Evolutionary conservation across 2,329 filamentous ascomycete species (phyloP).

Genomic region (Nannizzia gypsea): DNA sequence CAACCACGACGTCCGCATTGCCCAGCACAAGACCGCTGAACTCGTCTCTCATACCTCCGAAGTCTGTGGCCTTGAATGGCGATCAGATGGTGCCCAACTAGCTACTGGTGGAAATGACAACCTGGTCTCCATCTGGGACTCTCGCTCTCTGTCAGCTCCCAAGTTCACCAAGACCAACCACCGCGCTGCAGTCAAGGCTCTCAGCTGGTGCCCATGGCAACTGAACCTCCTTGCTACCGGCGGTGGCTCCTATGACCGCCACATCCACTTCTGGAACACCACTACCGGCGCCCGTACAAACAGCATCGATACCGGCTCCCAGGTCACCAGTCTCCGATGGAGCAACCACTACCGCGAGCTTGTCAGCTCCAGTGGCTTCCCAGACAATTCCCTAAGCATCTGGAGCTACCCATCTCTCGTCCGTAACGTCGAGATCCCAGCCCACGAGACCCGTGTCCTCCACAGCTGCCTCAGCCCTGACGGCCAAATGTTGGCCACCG

Average conservation of each 20-base stretch:
- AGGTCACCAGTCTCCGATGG: slow-evolving; percentile 94
- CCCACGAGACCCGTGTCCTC: slow-evolving; percentile 89
- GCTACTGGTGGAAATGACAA: slow-evolving; percentile 98
- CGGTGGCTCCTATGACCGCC: slow-evolving; percentile 88
- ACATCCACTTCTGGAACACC: slow-evolving; percentile 99
- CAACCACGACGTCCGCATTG: slow-evolving; percentile 97
- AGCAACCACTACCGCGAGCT: slow-evolving; percentile 96
- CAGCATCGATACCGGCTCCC: slow-evolving; percentile 96
- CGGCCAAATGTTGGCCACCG: slow-evolving; percentile 94
- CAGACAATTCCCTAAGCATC: slow-evolving; percentile 97
- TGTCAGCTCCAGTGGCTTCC: slow-evolving; percentile 92
- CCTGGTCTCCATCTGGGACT: slow-evolving; percentile 97
- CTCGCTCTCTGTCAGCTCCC: slow-evolving; percentile 78
- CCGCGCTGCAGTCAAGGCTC: slow-evolving; percentile 94
- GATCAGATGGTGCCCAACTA: slow-evolving; percentile 88
- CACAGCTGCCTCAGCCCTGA: slow-evolving; percentile 96
- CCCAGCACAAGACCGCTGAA: slow-evolving; percentile 95
- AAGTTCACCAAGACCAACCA: slow-evolving; percentile 99
- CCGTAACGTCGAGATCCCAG: slow-evolving; percentile 94
- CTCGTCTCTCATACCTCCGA: slow-evolving; percentile 95
- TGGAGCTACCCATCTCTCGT: slow-evolving; percentile 98
- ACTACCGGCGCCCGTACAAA: slow-evolving; percentile 95
- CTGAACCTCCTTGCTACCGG: slow-evolving; percentile 92
- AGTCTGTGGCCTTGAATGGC: slow-evolving; percentile 96
- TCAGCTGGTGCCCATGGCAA: slow-evolving; percentile 99